A percentile compares a stretch with the other conserved stretches of the same genome.
These are phyloP conservation scores for Heimioporus retisporus DNA, from an alignment of 1,284 basidiomycete genomes.

Conservation along the genomic window DNA sequence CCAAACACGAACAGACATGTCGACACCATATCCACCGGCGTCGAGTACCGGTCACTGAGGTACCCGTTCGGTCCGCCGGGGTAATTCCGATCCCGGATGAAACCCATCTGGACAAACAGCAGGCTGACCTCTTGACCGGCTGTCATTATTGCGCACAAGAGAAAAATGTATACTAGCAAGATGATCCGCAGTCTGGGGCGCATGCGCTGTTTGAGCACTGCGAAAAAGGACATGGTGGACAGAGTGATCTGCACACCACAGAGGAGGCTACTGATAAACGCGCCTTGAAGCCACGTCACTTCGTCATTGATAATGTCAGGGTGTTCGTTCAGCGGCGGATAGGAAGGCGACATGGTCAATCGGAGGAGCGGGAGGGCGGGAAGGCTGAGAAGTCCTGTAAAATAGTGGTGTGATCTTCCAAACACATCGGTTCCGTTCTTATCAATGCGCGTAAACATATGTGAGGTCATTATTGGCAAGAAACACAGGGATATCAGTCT, in stretches of 20 bases:
- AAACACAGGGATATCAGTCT: conserved; percentile 14
- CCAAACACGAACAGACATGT: conserved; percentile 24
- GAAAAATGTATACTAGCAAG: conserved; percentile 27
- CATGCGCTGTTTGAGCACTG: conserved; percentile 26
- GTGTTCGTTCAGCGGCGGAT: conserved; percentile 16
- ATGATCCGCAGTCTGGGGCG: conserved; percentile 17
- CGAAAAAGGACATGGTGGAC: conserved; percentile 32
- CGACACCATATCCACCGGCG: conserved; percentile 18
- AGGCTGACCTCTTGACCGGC: conserved; percentile 22
- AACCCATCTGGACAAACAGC: conserved; percentile 30
- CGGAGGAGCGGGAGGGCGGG: neutral
- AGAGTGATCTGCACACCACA: conserved; percentile 34
- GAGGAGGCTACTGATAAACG: conserved; percentile 32
- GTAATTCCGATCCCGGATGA: conserved; percentile 23
- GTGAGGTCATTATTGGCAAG: neutral
- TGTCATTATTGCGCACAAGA: conserved; percentile 29
- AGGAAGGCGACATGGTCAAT: conserved; percentile 21
- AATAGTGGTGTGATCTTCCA: conserved; percentile 13
- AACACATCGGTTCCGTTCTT: conserved; percentile 5
- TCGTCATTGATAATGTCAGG: conserved; percentile 14
- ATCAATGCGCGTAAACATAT: conserved; percentile 14
- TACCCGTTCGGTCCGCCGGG: conserved; percentile 31
- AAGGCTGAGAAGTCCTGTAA: conserved; percentile 14
- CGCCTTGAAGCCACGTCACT: conserved; percentile 37
- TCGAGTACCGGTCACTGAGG: conserved; percentile 21